These are phyloP conservation scores for Alternaria brassicae DNA, from an alignment of 2,329 filamentous ascomycete genomes.

Conservation along the genomic window DNA sequence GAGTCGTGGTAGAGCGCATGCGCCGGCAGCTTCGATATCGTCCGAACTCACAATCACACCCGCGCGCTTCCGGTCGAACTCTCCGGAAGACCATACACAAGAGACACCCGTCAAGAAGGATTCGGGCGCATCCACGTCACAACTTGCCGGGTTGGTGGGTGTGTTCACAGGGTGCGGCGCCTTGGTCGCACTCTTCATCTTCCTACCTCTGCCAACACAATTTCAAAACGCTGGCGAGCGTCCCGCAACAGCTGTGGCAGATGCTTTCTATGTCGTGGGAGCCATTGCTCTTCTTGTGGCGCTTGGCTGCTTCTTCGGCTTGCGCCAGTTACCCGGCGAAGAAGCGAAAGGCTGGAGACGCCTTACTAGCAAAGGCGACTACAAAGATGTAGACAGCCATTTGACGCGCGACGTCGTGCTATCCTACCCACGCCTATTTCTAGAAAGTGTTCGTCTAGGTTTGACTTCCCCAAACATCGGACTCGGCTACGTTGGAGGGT, in stretches of 20 bases:
- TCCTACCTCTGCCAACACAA: slow-evolving; percentile 83
- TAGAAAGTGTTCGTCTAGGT: slow-evolving; percentile 63
- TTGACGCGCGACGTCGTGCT: slow-evolving; percentile 63
- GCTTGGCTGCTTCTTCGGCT: slow-evolving; percentile 77
- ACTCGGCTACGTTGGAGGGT: slow-evolving; percentile 89
- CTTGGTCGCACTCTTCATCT: slow-evolving; percentile 79
- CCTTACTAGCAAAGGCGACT: slow-evolving; percentile 40
- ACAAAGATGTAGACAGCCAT: slow-evolving; percentile 27
- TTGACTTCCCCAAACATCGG: slow-evolving; percentile 79
- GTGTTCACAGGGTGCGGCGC: slow-evolving; percentile 93
- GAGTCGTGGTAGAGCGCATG: slow-evolving; percentile 57
- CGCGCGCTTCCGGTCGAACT: slow-evolving; percentile 53
- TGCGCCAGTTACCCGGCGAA: slow-evolving; percentile 73
- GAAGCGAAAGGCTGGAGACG: slow-evolving; percentile 73
- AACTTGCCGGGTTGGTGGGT: slow-evolving; percentile 87
- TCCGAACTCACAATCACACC: slow-evolving; percentile 80
- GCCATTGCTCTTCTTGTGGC: slow-evolving; percentile 74
- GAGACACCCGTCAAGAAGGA: slow-evolving; percentile 27
- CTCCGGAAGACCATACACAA: slow-evolving; percentile 22
- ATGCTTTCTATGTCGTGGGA: slow-evolving; percentile 89
- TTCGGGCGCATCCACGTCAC: slow-evolving; percentile 58
- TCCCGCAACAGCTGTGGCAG: slow-evolving; percentile 75
- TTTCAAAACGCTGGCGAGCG: slow-evolving; percentile 78
- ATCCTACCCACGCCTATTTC: slow-evolving; percentile 59
- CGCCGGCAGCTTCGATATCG: slow-evolving; percentile 71